Evolutionary conservation across 202 grass and related monocot species (phyloP).

Genomic region (Zoysia matrella): DNA sequence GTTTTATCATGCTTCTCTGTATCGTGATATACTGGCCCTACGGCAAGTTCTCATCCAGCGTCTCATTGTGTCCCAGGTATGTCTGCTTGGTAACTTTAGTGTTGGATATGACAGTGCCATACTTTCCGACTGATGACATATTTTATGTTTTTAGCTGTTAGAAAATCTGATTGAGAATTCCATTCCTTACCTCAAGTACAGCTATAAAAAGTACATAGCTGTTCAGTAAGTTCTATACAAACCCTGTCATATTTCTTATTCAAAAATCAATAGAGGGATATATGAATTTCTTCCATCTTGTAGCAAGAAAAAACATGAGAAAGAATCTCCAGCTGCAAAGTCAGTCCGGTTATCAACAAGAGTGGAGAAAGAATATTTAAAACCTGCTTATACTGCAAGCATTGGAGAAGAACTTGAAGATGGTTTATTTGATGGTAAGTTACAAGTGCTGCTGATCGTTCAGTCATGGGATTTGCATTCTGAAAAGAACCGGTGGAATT

Average conservation of each 20-base stretch:
- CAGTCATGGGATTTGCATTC: slow-evolving; percentile 14
- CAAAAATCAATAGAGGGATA: slow-evolving; percentile 6
- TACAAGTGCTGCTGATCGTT: neutral
- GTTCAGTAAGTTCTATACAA: slow-evolving; percentile 75
- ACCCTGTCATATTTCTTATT: slow-evolving; percentile 15
- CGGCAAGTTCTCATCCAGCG: slow-evolving; percentile 90
- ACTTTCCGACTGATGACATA: slow-evolving; percentile 32
- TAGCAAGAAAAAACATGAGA: slow-evolving; percentile 96
- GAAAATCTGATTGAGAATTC: slow-evolving; percentile 98
- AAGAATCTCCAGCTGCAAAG: slow-evolving; percentile 72
- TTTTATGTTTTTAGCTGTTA: slow-evolving; percentile 65
- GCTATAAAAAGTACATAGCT: slow-evolving; percentile 94
- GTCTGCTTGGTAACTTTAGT: slow-evolving; percentile 21
- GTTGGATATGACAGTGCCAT: slow-evolving; percentile 3
- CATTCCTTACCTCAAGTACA: slow-evolving; percentile 94
- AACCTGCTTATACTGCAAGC: slow-evolving; percentile 86
- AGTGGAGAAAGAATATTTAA: slow-evolving; percentile 98
- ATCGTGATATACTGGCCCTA: slow-evolving; percentile 78
- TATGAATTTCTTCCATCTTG: slow-evolving; percentile 38
- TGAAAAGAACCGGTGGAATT: slow-evolving; percentile 2
- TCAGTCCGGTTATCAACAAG: slow-evolving; percentile 70
- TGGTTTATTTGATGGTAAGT: slow-evolving; percentile 96
- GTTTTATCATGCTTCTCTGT: slow-evolving; percentile 87
- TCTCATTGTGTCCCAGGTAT: slow-evolving; percentile 92
- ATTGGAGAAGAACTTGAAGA: slow-evolving; percentile 93